Base-by-base conservation (phyloP, 2,329 filamentous ascomycete genomes). In the Diaporthe australafricana region DNA sequence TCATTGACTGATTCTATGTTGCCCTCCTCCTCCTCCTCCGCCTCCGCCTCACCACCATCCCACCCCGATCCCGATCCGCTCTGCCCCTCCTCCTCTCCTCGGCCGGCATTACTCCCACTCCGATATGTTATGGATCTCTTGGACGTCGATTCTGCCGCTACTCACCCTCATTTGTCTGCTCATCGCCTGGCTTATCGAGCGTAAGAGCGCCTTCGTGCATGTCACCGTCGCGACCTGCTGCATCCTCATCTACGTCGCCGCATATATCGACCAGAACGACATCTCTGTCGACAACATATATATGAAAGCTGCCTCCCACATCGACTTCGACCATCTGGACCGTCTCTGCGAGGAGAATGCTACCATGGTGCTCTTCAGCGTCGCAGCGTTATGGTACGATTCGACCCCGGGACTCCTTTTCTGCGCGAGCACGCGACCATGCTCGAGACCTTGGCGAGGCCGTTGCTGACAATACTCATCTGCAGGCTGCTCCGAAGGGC, bases 401-500 rank as follows among this genome's bases (percentile, higher is more conserved):
- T 27, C 40, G 17, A 57, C 45, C 62, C 52, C 53, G 30, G 52
- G 38, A 52, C 55, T 55, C 42, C 60, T 62, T 50, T 71, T 56
- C 65, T 22, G 45, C 57, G 42, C 55, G 47, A 48, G 22, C 60
- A 42, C 63, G 48, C 40, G 56, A 32, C 50, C 72, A 62, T 27
- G 17, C 42, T 35, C 17, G n/a, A 20, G 32, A 12, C 5, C 47
- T 38, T 38, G 27, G 62, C 55, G 40, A 32, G 22, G 14, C 47
- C 52, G 68, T 74, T 57, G 70, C 70, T 70, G 73, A 62, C 73
- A 71, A 60, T 56, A 27, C 3, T 68, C 50, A 48, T 53, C 42
- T 70, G 47, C 68, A 96, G 94, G 94, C 88, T 98, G 73, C 87
- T 95, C 72, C 93, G 94, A 81, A 92, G 96, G 79, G 94, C 94